Evolutionary conservation across 202 grass and related monocot genomes (phyloP), one percentile per base, ranked within the genome.

Genomic region (Bolboschoenoplectus hybrid): DNA sequence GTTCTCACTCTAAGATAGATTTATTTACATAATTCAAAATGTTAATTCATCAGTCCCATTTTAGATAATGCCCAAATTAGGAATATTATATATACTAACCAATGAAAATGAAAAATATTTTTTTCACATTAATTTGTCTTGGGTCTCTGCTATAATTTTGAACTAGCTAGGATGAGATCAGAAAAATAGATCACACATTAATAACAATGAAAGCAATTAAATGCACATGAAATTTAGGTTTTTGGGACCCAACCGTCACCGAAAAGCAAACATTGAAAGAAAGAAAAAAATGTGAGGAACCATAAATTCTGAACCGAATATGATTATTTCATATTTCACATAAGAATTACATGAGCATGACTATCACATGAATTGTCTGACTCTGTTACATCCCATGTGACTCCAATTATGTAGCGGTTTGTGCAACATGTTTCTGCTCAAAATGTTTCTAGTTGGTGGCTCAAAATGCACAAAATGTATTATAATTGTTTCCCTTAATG

Each of bases 291-390:
- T 1, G 10, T 2, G 13, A 63, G 8, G 3, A 81, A 61, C 3
- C 7, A 4, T 26, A 62, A 55, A 36, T n/a, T 10, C 36, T 9
- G 34, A 63, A 58, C 13, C 5, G 4, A 47, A 55, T 3, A 26
- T 49, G 16, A 76, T 26, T 26, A 26, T 26, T 26, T 26, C 26
- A 26, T 26, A 26, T 26, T 0, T 26, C 26, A 26, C 26, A 26
- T 26, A 26, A 26, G 26, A 26, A 61, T 80, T 7, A 17, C 20
- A 10, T 38, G n/a, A 56, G 8, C 77, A 43, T 81, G 77, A 81
- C 2, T 40, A 19, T 58, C 77, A 81, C 77, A 39, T 81, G 77
- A 81, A 40, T 63, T 34, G 13, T 81, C 77, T 81, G 77, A 81
- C 26, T 38, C 35, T 61, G 10, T 20, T 9, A 1, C 9, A 12